Evolutionary conservation across 129 eudicot genomes (phyloP), one percentile per base, ranked within the genome.

Genomic region (Saposhnikovia divaricata): DNA sequence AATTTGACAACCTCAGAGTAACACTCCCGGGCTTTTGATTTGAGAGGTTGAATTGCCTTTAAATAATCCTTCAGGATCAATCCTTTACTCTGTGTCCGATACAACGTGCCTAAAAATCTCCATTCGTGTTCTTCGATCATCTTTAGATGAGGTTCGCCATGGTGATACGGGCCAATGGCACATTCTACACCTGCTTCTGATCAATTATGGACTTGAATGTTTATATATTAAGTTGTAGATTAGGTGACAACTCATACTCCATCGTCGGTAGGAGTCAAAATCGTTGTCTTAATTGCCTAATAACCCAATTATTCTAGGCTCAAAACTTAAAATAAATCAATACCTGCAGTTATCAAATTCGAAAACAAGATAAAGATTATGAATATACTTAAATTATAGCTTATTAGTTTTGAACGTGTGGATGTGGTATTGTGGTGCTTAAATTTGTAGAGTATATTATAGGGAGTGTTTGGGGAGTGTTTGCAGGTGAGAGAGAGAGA

Each of bases 71-170:
- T 89, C 4, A 93, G 31, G 16, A 21, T 21, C 8, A 87, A 16
- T 25, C 92, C 92, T 34, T 82, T 77, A 6, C 40, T 37, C 23
- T 81, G 59, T 2, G 89, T 82, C 28, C 98, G 85, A 25, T 70
- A 40, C 40, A 91, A 84, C 1, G 76, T 79, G 19, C 87, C 89
- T 23, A 91, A 77, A 76, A 89, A 91, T 43, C 92, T 82, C 93
- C 97, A 93, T 70, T 93, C 91, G 85, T 93, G 97, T 83, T 93
- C 98, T 72, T 93, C 81, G 79, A 93, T 93, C 98, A 91, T 89
- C 38, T 78, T 15, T 10, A 93, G 83, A 43, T 87, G 85, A 0
- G 88, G 80, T 9, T 76, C 31, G 38, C 92, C 92, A 71, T 90
- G 97, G 87, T 93, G 96, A 84, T 85, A 91, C 0, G 98, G 98